A percentile compares a stretch with the other conserved stretches of the same genome.
These are phyloP conservation scores for Aureobasidium lini DNA, from an alignment of 2,329 filamentous ascomycete species.

Conservation along the genomic window DNA sequence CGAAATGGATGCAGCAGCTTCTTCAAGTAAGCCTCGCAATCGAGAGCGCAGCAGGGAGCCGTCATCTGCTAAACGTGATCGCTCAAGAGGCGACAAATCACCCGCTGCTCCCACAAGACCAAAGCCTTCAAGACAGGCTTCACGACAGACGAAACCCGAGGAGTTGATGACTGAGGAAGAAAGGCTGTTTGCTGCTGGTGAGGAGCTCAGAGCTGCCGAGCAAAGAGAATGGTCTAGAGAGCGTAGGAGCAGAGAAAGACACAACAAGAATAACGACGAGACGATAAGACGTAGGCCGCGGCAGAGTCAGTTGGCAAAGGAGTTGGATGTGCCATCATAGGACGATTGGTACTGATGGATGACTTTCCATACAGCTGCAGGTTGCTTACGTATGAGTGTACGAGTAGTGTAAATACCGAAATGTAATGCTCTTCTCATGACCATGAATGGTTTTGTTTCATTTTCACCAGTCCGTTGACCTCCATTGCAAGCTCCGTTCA, in stretches of 20 bases:
- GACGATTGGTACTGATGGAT: neutral
- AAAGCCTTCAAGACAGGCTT: neutral
- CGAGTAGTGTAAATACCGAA: neutral
- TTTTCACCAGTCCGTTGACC: too few relatives aligned
- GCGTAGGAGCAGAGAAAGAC: constrained; percentile 11
- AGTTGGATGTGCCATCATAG: constrained; percentile 1
- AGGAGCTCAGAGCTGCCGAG: constrained; percentile 15
- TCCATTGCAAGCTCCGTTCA: too few relatives aligned
- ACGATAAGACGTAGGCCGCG: neutral
- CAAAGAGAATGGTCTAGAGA: constrained; percentile 15
- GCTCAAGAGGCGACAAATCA: neutral
- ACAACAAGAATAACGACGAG: constrained; percentile 6
- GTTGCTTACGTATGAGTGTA: neutral
- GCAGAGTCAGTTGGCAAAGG: neutral
- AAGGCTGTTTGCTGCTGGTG: constrained; percentile 13
- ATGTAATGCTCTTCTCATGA: neutral
- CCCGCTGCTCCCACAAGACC: neutral
- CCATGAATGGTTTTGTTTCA: neutral
- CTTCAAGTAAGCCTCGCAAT: neutral
- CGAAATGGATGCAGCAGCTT: neutral
- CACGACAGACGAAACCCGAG: constrained; percentile 3
- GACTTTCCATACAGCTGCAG: neutral
- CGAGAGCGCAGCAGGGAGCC: constrained; percentile 5
- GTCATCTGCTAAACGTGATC: neutral
- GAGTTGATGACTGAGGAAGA: constrained; percentile 13